These are phyloP conservation scores for Trypanosoma boissoni DNA, from an alignment of 208 protist genomes.

Conservation along the genomic window DNA sequence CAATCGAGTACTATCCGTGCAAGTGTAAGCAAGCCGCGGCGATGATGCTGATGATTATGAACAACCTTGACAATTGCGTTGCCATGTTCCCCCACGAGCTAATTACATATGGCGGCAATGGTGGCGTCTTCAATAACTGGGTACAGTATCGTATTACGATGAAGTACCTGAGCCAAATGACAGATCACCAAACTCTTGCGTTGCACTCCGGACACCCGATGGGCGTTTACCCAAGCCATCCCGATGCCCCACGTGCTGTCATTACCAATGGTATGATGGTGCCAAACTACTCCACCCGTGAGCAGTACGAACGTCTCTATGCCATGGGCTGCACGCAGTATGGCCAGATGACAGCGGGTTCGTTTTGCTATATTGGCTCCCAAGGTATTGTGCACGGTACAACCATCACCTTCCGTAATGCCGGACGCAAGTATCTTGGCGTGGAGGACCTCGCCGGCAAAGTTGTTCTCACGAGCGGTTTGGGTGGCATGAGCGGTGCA, in stretches of 20 bases:
- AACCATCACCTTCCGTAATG: constrained; percentile 87
- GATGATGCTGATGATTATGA: constrained; percentile 92
- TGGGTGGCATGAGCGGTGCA: constrained; percentile 86
- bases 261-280: constrained; percentile 93
- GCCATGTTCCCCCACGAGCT: constrained; percentile 90
- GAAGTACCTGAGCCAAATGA: constrained; percentile 84
- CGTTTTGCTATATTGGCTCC: constrained; percentile 72
- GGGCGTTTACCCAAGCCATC: constrained; percentile 76
- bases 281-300: constrained; percentile 81
- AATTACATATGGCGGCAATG: constrained; percentile 90
- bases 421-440: constrained; percentile 79
- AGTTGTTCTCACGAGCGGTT: constrained; percentile 77
- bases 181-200: constrained; percentile 77
- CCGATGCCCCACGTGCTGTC: constrained; percentile 62
- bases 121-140: constrained; percentile 82
- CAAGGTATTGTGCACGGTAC: constrained; percentile 92
- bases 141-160: constrained; percentile 80
- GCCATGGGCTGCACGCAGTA: constrained; percentile 57
- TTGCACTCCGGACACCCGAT: constrained; percentile 83
- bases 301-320: constrained; percentile 52
- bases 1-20: constrained; percentile 19
- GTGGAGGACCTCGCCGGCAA: constrained; percentile 30
- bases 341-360: constrained; percentile 91
- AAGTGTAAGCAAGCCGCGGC: constrained; percentile 50
- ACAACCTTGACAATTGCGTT: constrained; percentile 80